A percentile compares a stretch with the other conserved stretches of the same genome.
phyloP scores from a whole-genome alignment of 2,329 filamentous ascomycete genomes.

The Bisporella sp. region DNA sequence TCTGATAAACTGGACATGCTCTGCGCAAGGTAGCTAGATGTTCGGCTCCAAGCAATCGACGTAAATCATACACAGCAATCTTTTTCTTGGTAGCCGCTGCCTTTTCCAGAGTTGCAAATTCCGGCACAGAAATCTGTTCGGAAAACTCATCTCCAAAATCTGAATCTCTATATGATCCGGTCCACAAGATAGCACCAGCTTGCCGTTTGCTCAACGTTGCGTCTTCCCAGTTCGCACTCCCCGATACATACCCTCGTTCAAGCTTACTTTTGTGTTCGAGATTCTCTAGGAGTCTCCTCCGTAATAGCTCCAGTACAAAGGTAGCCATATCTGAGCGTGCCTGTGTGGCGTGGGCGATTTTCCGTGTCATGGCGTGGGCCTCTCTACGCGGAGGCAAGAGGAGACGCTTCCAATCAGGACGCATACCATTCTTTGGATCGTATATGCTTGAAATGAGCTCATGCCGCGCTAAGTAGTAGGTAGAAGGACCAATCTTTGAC shows the following conservation, averaged over 20 bases:
- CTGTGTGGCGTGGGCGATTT: constrained; percentile 2
- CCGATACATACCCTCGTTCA: constrained; percentile 34
- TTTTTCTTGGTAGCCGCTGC: constrained; percentile 21
- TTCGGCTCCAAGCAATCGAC: constrained; percentile 42
- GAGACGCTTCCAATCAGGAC: no score
- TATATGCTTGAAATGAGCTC: no score
- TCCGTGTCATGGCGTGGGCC: not conserved
- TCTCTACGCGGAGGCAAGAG: no score
- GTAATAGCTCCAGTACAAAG: constrained; percentile 44
- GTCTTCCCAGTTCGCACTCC: constrained; percentile 36
- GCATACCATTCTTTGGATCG: no score
- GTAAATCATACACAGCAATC: constrained; percentile 47
- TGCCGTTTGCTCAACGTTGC: constrained; percentile 29
- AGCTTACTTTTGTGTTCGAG: constrained; percentile 35
- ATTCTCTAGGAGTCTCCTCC: constrained; percentile 37
- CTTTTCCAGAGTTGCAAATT: constrained; percentile 40
- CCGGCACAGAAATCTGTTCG: constrained; percentile 11
- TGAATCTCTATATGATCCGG: not conserved
- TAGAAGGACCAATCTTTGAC: no score
- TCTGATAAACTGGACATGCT: constrained; percentile 25
- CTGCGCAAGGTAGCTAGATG: constrained; percentile 34
- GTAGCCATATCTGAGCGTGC: constrained; percentile 51
- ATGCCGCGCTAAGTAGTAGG: no score
- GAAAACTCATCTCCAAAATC: constrained; percentile 17
- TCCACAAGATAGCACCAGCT: constrained; percentile 20